Evolutionary conservation across 352 stramenopile genomes (phyloP).

Genomic region (Phytophthora pisi): DNA sequence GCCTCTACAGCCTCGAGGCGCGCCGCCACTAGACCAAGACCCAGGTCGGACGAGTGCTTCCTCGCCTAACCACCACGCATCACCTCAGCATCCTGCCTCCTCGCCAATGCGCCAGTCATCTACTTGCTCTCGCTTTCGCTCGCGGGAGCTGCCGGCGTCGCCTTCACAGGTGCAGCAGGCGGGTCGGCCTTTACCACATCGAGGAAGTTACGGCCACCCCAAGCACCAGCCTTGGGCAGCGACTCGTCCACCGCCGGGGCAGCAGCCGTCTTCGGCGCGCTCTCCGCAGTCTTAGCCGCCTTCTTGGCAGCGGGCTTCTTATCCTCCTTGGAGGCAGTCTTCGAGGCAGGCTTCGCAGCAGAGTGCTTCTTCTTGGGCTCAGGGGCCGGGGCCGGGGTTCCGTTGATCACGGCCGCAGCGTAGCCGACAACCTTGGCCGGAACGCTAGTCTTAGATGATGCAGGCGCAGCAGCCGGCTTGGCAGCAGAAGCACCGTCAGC

Average conservation of each 20-base stretch:
- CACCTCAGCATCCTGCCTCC: constrained; percentile 22
- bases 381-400: constrained; percentile 50
- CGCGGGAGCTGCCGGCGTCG: constrained; percentile 31
- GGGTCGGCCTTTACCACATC: constrained; percentile 86
- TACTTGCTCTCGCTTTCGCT: constrained; percentile 59
- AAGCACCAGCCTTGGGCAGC: constrained; percentile 71
- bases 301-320: constrained; percentile 55
- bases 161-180: constrained; percentile 45
- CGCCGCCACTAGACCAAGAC: constrained; percentile 20
- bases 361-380: constrained; percentile 66
- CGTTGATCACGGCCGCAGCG: constrained; percentile 79
- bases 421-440: constrained; percentile 68
- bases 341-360: constrained; percentile 38
- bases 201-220: constrained; percentile 82
- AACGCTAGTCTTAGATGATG: constrained; percentile 19
- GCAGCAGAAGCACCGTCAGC: constrained; percentile 4
- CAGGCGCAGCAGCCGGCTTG: constrained; percentile 19
- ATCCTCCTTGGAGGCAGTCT: constrained; percentile 43
- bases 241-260: constrained; percentile 44
- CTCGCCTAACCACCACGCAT: constrained; percentile 31
- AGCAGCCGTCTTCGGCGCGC: constrained; percentile 25
- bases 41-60: constrained; percentile 26
- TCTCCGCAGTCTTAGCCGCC: constrained; percentile 38
- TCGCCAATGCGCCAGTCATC: constrained; percentile 23
- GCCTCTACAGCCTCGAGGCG: constrained; percentile 15